Evolutionary conservation across 148 eudicot genomes (phyloP), one percentile per base, ranked within the genome.

Genomic region (Euryodendron excelsum): DNA sequence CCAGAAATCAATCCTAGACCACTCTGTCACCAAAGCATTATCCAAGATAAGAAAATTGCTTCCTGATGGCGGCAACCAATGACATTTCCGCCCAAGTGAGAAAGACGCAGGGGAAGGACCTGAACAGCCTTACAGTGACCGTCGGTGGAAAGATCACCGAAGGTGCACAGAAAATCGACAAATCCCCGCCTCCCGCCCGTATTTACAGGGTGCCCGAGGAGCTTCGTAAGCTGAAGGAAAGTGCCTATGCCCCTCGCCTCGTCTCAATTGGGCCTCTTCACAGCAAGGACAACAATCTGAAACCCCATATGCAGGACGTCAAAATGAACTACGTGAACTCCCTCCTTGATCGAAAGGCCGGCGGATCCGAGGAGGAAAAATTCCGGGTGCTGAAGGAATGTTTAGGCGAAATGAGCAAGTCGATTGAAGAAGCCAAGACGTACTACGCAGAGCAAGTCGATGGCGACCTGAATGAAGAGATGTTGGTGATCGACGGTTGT

Each of bases 241-340:
- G 71, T 11, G 80, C 84, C 56, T 86, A 79, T 77, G 56, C 74
- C 31, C 89, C 89, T 55, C 59, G 25, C 33, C 64, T 81, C 0
- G 61, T 86, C 27, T 79, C 85, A 6, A 73, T 86, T 5, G 86
- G 89, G 68, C 86, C 89, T 25, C 67, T 86, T 25, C 84, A 86
- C 73, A 76, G 67, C 28, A 58, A 63, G 37, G 73, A 70, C 11
- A 23, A 53, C 18, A 62, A 34, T 14, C 68, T 81, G 10, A 64
- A 76, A 61, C 21, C 73, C 1, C 13, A 4, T 12, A 75, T 79
- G 81, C 84, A 83, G 76, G 67, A 79, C 48, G 68, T 72, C 10
- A 83, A 86, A 41, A 27, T 75, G 60, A 75, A 83, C 60, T 86
- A 81, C 41, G 33, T 79, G 30, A 76, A 72, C 21, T 39, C 53